Base-by-base conservation (phyloP, 192 early-diverging fungal genomes). In the Chytriomyces sp. region DNA sequence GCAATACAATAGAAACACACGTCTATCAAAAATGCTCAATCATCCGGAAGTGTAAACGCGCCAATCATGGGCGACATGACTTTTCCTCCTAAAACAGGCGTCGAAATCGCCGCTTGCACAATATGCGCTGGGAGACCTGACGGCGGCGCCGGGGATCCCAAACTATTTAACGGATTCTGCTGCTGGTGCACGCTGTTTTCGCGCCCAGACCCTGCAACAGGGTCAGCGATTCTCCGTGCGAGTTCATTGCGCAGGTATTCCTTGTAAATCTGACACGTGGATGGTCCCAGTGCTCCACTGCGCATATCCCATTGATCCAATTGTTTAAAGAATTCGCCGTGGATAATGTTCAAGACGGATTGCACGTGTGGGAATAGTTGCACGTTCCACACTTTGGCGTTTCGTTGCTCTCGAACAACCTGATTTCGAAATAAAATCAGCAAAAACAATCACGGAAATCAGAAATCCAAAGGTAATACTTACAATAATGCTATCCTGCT, bases 401-500 rank as follows among this genome's bases (percentile, higher is more conserved):
- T 80, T 9, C 72, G 70, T 46, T 81, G 83, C 61, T 91, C 88
- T 45, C 88, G 86, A 61, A 93, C 91, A 7, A 80, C 78, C 82
- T 83, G 61, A 16, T 0, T 5, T 23, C 16, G 53, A 72, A 43
- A 9, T 1, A 0, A 61, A 64, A 57, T 20, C 9, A 67, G 64
- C 64, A 72, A 72, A 11, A 35, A 0, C 0, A 20, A 1, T 3
- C 67, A 68, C 7, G 5, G 45, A 18, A 24, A 73, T 16, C 35
- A 62, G 5, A 47, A 59, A 16, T 60, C 20, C 2, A 66, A 16
- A 61, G 1, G 26, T 4, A 61, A 67, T 35, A 78, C 76, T 45
- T 61, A 91, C 90, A 71, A 94, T 92, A 65, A 94, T 89, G 77
- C 92, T 91, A 60, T 92, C 91, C 65, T 91, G 91, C 72, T 94